A percentile compares a stretch with the other conserved stretches of the same genome.
phyloP scores from a whole-genome alignment of 305 asterid genomes.

The Fraxinus greggii region DNA sequence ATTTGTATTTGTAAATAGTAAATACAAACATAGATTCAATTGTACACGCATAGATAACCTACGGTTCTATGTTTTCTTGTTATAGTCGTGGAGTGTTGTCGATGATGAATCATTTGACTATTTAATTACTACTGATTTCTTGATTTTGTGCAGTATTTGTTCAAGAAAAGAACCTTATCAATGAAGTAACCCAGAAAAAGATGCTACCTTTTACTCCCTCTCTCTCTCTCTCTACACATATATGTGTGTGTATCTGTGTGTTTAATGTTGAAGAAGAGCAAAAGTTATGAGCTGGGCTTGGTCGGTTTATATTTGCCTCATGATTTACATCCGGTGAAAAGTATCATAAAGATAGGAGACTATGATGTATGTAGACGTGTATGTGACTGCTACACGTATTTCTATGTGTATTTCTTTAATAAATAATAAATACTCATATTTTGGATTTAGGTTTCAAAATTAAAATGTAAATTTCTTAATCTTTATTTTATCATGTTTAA shows the following conservation, averaged over 20 bases:
- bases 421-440: neutral
- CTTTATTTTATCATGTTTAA: neutral
- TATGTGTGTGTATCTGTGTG: neutral
- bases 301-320: neutral
- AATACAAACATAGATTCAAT: neutral
- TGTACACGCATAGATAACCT: neutral
- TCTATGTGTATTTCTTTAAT: neutral
- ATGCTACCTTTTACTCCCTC: neutral
- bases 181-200: neutral
- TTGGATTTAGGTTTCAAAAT: neutral
- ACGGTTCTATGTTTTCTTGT: neutral
- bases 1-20: neutral
- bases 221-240: neutral
- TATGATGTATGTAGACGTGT: neutral
- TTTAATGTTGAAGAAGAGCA: neutral
- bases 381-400: neutral
- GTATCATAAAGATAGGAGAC: neutral
- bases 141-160: neutral
- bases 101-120: neutral
- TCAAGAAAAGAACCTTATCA: neutral
- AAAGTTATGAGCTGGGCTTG: neutral
- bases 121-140: neutral
- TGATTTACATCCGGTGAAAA: neutral
- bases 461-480: too few relatives aligned
- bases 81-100: neutral